These are phyloP conservation scores for Testicularia cyperi DNA, from an alignment of 1,284 basidiomycete genomes.

Conservation along the genomic window DNA sequence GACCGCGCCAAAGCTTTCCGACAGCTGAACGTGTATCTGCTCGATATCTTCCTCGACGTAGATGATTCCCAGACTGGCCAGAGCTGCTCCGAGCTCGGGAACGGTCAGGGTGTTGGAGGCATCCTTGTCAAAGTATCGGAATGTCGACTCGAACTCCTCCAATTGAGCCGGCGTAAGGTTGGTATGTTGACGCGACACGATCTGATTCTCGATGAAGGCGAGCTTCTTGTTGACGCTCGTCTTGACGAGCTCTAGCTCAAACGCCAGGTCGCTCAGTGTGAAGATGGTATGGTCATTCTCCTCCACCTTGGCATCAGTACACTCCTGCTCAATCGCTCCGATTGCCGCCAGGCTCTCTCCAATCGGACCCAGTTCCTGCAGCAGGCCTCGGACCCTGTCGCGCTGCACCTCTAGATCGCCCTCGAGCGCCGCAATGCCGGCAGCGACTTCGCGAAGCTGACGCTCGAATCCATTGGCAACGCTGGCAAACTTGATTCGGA, in stretches of 20 bases:
- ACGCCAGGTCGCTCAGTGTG: slow-evolving; percentile 83
- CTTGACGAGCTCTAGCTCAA: slow-evolving; percentile 80
- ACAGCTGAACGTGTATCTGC: slow-evolving; percentile 79
- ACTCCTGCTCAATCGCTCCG: slow-evolving; percentile 64
- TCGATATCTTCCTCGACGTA: slow-evolving; percentile 86
- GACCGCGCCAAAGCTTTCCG: slow-evolving; percentile 80
- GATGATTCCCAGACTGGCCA: slow-evolving; percentile 90
- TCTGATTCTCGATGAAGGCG: slow-evolving; percentile 94
- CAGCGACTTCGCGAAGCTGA: slow-evolving; percentile 38
- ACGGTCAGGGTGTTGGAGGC: slow-evolving; percentile 82
- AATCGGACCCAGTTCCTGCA: slow-evolving; percentile 31
- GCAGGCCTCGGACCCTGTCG: slow-evolving; percentile 31
- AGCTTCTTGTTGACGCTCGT: slow-evolving; percentile 85
- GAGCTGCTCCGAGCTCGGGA: slow-evolving; percentile 84
- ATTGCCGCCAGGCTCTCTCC: slow-evolving; percentile 25
- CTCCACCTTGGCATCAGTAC: slow-evolving; percentile 86
- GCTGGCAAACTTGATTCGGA: slow-evolving; percentile 79
- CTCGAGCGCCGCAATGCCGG: slow-evolving; percentile 35
- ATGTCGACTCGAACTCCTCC: slow-evolving; percentile 95
- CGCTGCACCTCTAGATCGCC: slow-evolving; percentile 47
- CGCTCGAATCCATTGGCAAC: slow-evolving; percentile 80
- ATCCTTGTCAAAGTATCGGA: slow-evolving; percentile 94
- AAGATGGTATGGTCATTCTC: slow-evolving; percentile 96
- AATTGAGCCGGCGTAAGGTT: slow-evolving; percentile 92
- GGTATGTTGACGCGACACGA: slow-evolving; percentile 85